phyloP scores from a whole-genome alignment of 495 filamentous ascomycete species.

The Penicillium simplicissimum region DNA sequence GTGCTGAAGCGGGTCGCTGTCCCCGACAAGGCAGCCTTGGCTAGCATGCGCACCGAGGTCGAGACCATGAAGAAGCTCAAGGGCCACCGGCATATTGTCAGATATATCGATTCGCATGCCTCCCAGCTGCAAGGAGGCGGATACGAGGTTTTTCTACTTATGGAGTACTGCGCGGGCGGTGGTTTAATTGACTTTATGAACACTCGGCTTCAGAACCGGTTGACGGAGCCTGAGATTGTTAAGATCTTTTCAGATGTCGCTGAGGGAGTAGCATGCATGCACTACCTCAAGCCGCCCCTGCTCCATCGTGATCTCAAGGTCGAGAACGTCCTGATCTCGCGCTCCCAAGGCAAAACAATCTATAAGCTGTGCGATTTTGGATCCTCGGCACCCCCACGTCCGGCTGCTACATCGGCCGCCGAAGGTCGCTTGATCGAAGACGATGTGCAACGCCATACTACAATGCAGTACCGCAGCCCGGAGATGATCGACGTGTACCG shows the following conservation, averaged over 20 bases:
- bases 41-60: slow-evolving; percentile 96
- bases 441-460: slow-evolving; percentile 95
- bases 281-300: slow-evolving; percentile 92
- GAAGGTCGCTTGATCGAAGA: slow-evolving; percentile 94
- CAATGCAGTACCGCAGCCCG: slow-evolving; percentile 93
- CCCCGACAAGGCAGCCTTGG: slow-evolving; percentile 88
- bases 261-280: slow-evolving; percentile 97
- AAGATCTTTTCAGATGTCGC: slow-evolving; percentile 95
- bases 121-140: slow-evolving; percentile 89
- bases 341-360: slow-evolving; percentile 54
- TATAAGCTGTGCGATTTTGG: slow-evolving; percentile 99
- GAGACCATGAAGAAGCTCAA: slow-evolving; percentile 99
- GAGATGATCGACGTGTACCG: slow-evolving; percentile 99
- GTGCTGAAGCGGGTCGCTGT: slow-evolving; percentile 98
- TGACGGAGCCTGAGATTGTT: slow-evolving; percentile 96
- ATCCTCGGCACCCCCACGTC: slow-evolving; percentile 78
- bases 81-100: slow-evolving; percentile 94
- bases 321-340: slow-evolving; percentile 93
- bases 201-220: slow-evolving; percentile 89
- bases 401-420: slow-evolving; percentile 78
- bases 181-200: slow-evolving; percentile 99
- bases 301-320: slow-evolving; percentile 96
- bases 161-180: slow-evolving; percentile 86
- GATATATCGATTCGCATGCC: slow-evolving; percentile 96
- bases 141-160: slow-evolving; percentile 96